These are phyloP conservation scores for Aaosphaeria arxii DNA, from an alignment of 2,329 filamentous ascomycete genomes.

Conservation along the genomic window DNA sequence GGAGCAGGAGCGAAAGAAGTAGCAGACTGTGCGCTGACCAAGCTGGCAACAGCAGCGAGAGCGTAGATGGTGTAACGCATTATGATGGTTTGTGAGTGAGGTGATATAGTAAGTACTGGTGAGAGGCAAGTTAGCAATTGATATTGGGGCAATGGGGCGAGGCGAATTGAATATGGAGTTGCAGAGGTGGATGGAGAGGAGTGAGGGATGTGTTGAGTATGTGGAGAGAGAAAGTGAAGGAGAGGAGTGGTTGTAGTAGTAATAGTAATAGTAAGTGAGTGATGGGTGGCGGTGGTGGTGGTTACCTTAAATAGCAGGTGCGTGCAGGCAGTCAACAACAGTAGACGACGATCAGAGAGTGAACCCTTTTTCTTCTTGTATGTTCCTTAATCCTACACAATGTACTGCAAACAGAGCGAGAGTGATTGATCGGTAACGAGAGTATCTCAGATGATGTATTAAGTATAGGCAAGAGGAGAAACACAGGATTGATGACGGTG, in stretches of 20 bases:
- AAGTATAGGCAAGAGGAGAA: too few relatives aligned
- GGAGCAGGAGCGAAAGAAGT: slow-evolving; percentile 29
- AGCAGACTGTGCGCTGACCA: slow-evolving; percentile 26
- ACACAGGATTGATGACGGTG: too few relatives aligned
- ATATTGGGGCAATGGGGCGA: background rate
- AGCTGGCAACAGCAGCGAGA: slow-evolving; percentile 25
- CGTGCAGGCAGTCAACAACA: background rate
- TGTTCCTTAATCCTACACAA: too few relatives aligned
- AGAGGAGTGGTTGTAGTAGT: background rate
- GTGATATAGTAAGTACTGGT: slow-evolving; percentile 8
- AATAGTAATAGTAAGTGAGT: background rate
- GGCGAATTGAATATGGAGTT: background rate
- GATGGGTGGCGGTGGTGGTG: background rate
- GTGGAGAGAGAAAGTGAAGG: background rate
- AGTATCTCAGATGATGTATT: too few relatives aligned
- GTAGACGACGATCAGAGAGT: background rate
- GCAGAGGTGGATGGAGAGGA: background rate
- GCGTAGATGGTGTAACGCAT: slow-evolving; percentile 30
- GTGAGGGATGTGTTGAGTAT: background rate
- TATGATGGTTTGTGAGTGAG: slow-evolving; percentile 8
- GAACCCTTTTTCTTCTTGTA: too few relatives aligned
- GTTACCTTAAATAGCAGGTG: background rate
- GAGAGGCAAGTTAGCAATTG: background rate
- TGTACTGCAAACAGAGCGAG: too few relatives aligned
- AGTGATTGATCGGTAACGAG: too few relatives aligned